These are phyloP conservation scores for Scedosporium apiospermum DNA, from an alignment of 2,329 filamentous ascomycete genomes.

Conservation along the genomic window DNA sequence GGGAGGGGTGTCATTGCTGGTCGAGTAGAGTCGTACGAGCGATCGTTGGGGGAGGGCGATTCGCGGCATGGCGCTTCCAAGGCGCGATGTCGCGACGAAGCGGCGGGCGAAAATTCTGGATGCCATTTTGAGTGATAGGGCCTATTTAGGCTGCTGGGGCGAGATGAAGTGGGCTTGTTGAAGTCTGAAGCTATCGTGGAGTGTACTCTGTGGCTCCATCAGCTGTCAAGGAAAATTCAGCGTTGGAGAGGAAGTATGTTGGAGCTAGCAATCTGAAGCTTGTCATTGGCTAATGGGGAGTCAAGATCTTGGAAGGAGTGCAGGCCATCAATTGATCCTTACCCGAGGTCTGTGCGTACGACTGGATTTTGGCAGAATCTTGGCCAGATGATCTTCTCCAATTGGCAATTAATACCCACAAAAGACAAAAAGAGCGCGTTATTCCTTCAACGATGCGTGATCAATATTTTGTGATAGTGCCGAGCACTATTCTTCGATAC, in stretches of 20 bases:
- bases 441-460: too few relatives aligned
- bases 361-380: too few relatives aligned
- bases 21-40: slow-evolving; percentile 15
- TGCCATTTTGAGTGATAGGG: neutral
- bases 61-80: neutral
- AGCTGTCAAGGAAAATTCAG: neutral
- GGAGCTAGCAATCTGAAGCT: neutral
- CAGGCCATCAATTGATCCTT: neutral
- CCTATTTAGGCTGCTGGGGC: neutral
- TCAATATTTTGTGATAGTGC: too few relatives aligned
- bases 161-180: neutral
- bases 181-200: neutral
- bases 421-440: too few relatives aligned
- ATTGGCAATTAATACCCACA: too few relatives aligned
- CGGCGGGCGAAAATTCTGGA: neutral
- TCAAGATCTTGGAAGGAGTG: neutral
- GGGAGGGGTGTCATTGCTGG: slow-evolving; percentile 30
- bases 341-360: neutral
- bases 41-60: neutral
- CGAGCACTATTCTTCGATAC: too few relatives aligned
- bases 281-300: neutral
- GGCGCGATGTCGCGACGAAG: neutral
- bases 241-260: neutral
- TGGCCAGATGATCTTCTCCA: too few relatives aligned
- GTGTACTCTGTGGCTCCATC: too few relatives aligned